phyloP scores from a whole-genome alignment of 176 grass and related monocot species.

The Triticum turgidum region DNA sequence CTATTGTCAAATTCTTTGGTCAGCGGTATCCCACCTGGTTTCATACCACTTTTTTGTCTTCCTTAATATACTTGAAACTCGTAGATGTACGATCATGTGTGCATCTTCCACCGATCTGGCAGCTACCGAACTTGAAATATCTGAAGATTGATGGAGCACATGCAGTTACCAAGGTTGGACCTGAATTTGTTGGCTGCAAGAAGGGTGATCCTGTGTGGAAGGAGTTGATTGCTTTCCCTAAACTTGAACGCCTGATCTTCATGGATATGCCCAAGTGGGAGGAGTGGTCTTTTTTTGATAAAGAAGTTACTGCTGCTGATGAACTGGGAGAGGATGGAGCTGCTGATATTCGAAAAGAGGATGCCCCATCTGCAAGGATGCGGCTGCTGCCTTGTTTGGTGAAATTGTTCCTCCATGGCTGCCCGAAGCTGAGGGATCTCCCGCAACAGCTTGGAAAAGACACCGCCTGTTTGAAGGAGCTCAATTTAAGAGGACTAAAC shows the following conservation, averaged over 20 bases:
- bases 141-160: background rate
- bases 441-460: background rate
- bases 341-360: background rate
- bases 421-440: no score
- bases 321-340: background rate
- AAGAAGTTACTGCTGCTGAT: no score
- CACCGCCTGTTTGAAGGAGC: background rate
- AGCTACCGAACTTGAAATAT: background rate
- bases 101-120: background rate
- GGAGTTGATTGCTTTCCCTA: no score
- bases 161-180: background rate
- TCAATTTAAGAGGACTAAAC: rapidly evolving
- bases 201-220: background rate
- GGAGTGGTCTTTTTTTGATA: no score
- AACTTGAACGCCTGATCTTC: no score
- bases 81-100: background rate
- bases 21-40: background rate
- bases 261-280: no score
- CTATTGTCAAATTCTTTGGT: background rate
- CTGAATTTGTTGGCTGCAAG: background rate
- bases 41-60: background rate
- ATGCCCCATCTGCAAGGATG: background rate
- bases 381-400: no score
- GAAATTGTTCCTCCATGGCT: rapidly evolving
- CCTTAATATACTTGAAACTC: no score